Base-by-base conservation (phyloP, 257 asterid species). In the Gentiana macrophylla region DNA sequence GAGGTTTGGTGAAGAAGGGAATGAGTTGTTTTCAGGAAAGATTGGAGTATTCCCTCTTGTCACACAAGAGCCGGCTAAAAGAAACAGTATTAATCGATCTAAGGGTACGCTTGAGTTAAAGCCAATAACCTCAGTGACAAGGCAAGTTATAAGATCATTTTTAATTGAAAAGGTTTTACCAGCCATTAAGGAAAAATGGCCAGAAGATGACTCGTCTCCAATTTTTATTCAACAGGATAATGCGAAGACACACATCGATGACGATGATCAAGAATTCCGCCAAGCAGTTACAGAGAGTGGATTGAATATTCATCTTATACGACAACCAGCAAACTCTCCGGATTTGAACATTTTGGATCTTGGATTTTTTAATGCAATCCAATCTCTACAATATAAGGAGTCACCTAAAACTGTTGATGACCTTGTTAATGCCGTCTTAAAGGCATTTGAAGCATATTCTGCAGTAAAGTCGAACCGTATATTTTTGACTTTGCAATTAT, bases 181-280 rank as follows among this genome's bases (percentile, higher is more conserved):
- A 3, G 44, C 49, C 1, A 49, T 49, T 4, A 34, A 11, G 11
- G 57, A 49, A n/a, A 61, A 61, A 38, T 61, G 65, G 65, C 54
- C 49, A 50, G n/a, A 8, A 2, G 49, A 37, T 44, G 5, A 7
- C 49, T 44, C 10, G 2, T 3, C 24, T 11, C 12, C 53, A 12
- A 59, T 59, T 1, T 59, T 59, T 48, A 47, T 59, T 32, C 63
- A 59, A 59, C 63, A 45, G 48, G 63, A 59, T 13, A 59, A 59
- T 12, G 66, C 59, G 11, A 52, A 44, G 38, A 11, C 59, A 15
- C 63, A 53, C 35, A 52, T 53, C 32, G 35, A 10, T 12, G 13
- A 5, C 9, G 8, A 12, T 37, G 66, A 62, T 43, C 41, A 36
- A 11, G 45, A 24, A 4, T 8, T 13, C 32, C 13, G 8, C 8